A percentile compares a stretch with the other conserved stretches of the same genome.
Evolutionary conservation across 129 eudicot species (phyloP).

Genomic region (Escallonia herrerae): DNA sequence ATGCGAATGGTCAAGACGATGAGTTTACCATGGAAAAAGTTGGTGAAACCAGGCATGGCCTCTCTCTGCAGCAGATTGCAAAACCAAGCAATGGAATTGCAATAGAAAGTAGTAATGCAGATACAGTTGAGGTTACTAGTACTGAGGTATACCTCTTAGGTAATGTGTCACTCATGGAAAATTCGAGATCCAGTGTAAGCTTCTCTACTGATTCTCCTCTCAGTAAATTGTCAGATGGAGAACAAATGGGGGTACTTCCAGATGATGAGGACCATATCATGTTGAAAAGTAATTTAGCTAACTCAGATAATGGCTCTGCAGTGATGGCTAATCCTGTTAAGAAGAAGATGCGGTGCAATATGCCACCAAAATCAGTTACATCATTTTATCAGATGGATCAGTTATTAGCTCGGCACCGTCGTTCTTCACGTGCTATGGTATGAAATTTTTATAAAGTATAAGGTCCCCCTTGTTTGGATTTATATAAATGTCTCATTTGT

Average conservation of each 20-base stretch:
- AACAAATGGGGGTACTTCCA: slow-evolving; percentile 11
- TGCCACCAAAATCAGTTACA: slow-evolving; percentile 78
- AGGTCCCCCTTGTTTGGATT: neutral
- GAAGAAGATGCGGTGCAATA: slow-evolving; percentile 57
- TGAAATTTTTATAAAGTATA: neutral
- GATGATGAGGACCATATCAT: slow-evolving; percentile 28
- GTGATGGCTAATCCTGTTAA: slow-evolving; percentile 11
- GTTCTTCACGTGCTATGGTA: slow-evolving; percentile 86
- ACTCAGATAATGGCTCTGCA: slow-evolving; percentile 12
- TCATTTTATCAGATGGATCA: slow-evolving; percentile 46
- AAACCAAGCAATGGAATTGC: slow-evolving; percentile 17
- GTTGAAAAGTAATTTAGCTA: slow-evolving; percentile 18
- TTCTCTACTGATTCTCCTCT: slow-evolving; percentile 5
- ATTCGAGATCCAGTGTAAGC: slow-evolving; percentile 10
- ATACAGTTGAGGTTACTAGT: neutral
- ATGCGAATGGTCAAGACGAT: slow-evolving; percentile 6
- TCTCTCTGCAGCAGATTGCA: slow-evolving; percentile 26
- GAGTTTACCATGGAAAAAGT: neutral
- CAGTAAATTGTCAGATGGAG: slow-evolving; percentile 6
- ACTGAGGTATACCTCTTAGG: slow-evolving; percentile 1
- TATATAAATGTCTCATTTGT: neutral
- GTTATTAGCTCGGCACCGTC: slow-evolving; percentile 49
- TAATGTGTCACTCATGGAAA: neutral
- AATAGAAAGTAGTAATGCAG: slow-evolving; percentile 8
- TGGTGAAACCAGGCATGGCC: slow-evolving; percentile 22